Evolutionary conservation across 2,329 filamentous ascomycete genomes (phyloP).

Genomic region (Endocalyx cinctus): DNA sequence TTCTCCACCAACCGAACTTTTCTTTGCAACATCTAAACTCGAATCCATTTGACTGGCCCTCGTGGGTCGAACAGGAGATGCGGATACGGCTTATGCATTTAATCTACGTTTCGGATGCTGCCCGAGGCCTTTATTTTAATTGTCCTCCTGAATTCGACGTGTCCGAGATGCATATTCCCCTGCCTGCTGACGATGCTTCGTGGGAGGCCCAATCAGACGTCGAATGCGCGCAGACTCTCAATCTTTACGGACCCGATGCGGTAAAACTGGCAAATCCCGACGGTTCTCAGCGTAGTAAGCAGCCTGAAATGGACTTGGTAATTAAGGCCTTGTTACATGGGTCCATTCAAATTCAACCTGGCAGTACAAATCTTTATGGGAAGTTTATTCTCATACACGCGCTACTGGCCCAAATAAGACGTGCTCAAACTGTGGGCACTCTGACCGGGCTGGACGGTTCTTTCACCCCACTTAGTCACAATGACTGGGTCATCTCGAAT

Average conservation of each 20-base stretch:
- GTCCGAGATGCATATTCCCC: slow-evolving; percentile 60
- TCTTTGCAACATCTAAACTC: slow-evolving; percentile 40
- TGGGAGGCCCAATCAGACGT: slow-evolving; percentile 61
- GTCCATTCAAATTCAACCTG: slow-evolving; percentile 55
- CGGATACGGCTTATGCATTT: slow-evolving; percentile 61
- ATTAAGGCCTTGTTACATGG: slow-evolving; percentile 57
- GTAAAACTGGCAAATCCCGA: slow-evolving; percentile 54
- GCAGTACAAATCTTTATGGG: slow-evolving; percentile 65
- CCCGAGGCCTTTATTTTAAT: slow-evolving; percentile 70
- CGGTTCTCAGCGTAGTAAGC: slow-evolving; percentile 59
- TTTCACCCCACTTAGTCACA: slow-evolving; percentile 53
- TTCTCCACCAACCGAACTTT: slow-evolving; percentile 55
- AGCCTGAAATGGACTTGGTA: slow-evolving; percentile 59
- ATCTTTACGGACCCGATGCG: slow-evolving; percentile 53
- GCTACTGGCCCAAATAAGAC: slow-evolving; percentile 56
- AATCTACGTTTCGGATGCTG: slow-evolving; percentile 59
- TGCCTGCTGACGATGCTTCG: slow-evolving; percentile 68
- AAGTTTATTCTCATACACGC: slow-evolving; percentile 72
- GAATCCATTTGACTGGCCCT: slow-evolving; percentile 57
- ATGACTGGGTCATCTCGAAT: slow-evolving; percentile 50
- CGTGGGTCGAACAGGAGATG: slow-evolving; percentile 69
- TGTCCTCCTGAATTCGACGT: slow-evolving; percentile 57
- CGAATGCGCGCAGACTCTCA: slow-evolving; percentile 62
- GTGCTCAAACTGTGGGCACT: slow-evolving; percentile 37
- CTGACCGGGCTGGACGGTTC: slow-evolving; percentile 33